phyloP scores from a whole-genome alignment of 1,284 basidiomycete species.

The Naganishia liquefaciens region DNA sequence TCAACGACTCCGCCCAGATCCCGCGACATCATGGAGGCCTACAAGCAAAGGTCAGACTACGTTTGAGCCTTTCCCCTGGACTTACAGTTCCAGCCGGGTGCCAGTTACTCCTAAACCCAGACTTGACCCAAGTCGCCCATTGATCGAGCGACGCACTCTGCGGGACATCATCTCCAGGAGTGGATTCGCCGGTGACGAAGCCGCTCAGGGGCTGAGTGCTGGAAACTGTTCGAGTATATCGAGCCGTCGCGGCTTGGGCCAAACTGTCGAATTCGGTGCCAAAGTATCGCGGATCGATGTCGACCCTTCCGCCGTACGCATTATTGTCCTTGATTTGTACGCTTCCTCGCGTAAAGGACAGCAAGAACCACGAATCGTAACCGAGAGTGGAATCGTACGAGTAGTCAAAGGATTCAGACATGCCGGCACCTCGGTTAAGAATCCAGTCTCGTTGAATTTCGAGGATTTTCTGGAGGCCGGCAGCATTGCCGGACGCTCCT shows the following conservation, averaged over 20 bases:
- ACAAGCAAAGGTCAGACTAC: background rate
- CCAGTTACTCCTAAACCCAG: conserved; percentile 44
- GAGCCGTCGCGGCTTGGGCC: conserved; percentile 37
- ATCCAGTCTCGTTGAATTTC: conserved; percentile 51
- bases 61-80: conserved; percentile 36
- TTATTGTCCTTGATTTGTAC: conserved; percentile 45
- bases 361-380: conserved; percentile 50
- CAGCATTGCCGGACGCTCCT: conserved; percentile 42
- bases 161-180: conserved; percentile 47
- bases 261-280: conserved; percentile 42
- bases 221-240: conserved; percentile 39
- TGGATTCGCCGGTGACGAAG: conserved; percentile 44
- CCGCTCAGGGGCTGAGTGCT: conserved; percentile 32
- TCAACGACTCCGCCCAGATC: conserved; percentile 61
- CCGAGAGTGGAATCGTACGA: conserved; percentile 42
- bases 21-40: conserved; percentile 62
- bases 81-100: conserved; percentile 51
- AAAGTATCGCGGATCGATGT: conserved; percentile 53
- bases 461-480: conserved; percentile 42
- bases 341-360: conserved; percentile 50
- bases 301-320: conserved; percentile 37
- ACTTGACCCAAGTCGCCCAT: conserved; percentile 51
- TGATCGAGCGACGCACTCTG: conserved; percentile 41
- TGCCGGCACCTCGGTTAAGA: conserved; percentile 43
- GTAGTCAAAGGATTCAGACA: conserved; percentile 48